A percentile compares a stretch with the other conserved stretches of the same genome.
Conservation (phyloP, 495 filamentous ascomycete species). For the Hyaloscypha bicolor region DNA sequence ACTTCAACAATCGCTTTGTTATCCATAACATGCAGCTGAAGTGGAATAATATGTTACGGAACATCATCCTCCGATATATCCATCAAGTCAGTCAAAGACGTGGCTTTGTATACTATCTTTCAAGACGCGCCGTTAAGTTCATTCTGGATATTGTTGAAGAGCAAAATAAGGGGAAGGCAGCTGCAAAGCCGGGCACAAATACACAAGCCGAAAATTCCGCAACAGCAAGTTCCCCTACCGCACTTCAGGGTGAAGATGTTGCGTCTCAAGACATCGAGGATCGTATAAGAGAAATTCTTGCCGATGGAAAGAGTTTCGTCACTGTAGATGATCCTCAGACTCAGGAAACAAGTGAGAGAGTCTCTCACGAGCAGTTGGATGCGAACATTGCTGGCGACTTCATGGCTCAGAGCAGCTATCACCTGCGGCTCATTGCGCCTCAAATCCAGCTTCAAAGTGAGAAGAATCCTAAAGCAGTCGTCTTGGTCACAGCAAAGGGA, state of each 20-base stretch:
- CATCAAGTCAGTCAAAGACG: constrained; percentile 96
- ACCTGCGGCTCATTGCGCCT: constrained; percentile 91
- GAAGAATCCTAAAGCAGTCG: constrained; percentile 90
- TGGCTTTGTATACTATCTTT: constrained; percentile 98
- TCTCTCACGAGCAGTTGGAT: constrained; percentile 57
- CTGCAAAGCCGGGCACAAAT: constrained; percentile 42
- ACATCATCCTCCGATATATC: constrained; percentile 95
- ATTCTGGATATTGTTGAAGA: constrained; percentile 97
- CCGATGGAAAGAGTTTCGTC: constrained; percentile 82
- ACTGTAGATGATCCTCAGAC: constrained; percentile 63
- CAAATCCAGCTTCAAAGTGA: constrained; percentile 98
- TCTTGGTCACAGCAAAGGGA: constrained; percentile 90
- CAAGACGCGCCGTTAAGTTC: constrained; percentile 93
- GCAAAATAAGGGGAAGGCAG: constrained; percentile 67
- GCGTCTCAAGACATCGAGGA: constrained; percentile 72
- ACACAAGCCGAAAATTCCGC: constrained; percentile 33
- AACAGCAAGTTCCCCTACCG: constrained; percentile 37
- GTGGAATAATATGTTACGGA: constrained; percentile 95
- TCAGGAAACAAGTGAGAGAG: constrained; percentile 44
- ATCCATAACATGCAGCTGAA: constrained; percentile 97
- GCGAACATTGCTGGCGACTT: constrained; percentile 86
- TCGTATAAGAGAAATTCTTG: constrained; percentile 83
- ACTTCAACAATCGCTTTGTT: constrained; percentile 98
- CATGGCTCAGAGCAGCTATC: constrained; percentile 90
- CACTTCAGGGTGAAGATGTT: constrained; percentile 50